Evolutionary conservation across 2,329 filamentous ascomycete species (phyloP).

Genomic region (Akanthomyces uredinophilus): DNA sequence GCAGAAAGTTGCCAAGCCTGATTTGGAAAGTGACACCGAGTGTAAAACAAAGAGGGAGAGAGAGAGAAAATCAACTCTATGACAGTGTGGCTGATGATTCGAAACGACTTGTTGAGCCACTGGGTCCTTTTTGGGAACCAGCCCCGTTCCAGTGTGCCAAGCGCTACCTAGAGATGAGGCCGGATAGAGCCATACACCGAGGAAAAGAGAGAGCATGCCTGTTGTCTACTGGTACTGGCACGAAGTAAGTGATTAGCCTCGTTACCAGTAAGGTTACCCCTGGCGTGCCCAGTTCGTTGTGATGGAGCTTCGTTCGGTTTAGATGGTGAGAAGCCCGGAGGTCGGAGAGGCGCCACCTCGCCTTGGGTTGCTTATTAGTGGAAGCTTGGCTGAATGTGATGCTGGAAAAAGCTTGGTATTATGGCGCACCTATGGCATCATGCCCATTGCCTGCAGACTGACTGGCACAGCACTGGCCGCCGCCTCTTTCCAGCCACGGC

Average conservation of each 20-base stretch:
- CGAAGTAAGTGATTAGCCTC: no score
- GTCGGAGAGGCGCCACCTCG: not conserved
- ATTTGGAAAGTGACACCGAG: not conserved
- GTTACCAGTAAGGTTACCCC: no score
- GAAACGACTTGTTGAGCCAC: not conserved
- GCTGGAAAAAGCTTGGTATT: not conserved
- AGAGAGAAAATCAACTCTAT: not conserved
- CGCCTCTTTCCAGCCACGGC: no score
- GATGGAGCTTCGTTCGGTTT: not conserved
- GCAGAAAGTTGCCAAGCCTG: not conserved
- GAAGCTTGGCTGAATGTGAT: not conserved
- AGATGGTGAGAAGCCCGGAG: not conserved
- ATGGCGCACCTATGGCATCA: not conserved
- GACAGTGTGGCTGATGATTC: constrained; percentile 3
- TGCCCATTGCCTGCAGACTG: not conserved
- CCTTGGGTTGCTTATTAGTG: no score
- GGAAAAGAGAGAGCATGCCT: not conserved
- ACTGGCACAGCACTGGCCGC: no score
- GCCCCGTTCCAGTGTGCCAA: not conserved
- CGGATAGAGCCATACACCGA: not conserved
- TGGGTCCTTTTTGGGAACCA: not conserved
- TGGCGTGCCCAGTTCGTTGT: not conserved
- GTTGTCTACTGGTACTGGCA: no score
- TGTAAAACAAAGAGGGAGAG: not conserved
- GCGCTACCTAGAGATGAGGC: not conserved